Base-by-base conservation (phyloP, 495 filamentous ascomycete species). In the Podospora conica region DNA sequence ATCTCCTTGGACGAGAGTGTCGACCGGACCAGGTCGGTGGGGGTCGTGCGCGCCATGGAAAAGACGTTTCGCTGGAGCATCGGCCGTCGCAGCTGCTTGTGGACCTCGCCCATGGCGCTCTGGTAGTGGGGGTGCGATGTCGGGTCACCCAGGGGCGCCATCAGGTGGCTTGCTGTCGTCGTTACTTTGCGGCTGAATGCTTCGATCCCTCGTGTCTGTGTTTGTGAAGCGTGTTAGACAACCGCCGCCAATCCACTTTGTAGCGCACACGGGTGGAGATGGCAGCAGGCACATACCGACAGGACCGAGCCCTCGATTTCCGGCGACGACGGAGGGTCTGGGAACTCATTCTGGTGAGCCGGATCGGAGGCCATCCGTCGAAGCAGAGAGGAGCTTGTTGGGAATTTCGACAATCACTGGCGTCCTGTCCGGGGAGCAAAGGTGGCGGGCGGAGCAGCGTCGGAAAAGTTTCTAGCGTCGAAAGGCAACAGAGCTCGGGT, bases 141-240 rank as follows among this genome's bases (percentile, higher is more conserved):
- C 20, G 83, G 75, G 69, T 94, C 91, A 64, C 84, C 78, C 48
- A 86, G 71, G 27, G 89, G 88, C 60, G 86, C 88, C 61, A 96
- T 92, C 68, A 99, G 82, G 74, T 96, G 92, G 73, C 87, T 90
- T 53, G 95, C 96, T 20, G 95, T 98, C 23, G 91, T 91, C 25
- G 93, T 93, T 64, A 99, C 93, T 79, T 96, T 99, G 70, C 93
- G 86, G 61, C 91, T 87, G 78, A 99, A 97, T 48, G 93, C 91
- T 78, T 97, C 92, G 67, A 99, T 79, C 68, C 93, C 90, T 72
- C 91, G 88, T 55, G 91, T 85, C 94, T 98, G 74, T 69, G 18
- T 8, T 48, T 48, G 40, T 68, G 65, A 61, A 22, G 58, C 1
- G 18, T 29, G 22, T 9, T 48, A 48, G 40, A 48, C 40, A 48